Evolutionary conservation across 805 yeast genomes (phyloP).

Genomic region (Monosporozyma unispora): DNA sequence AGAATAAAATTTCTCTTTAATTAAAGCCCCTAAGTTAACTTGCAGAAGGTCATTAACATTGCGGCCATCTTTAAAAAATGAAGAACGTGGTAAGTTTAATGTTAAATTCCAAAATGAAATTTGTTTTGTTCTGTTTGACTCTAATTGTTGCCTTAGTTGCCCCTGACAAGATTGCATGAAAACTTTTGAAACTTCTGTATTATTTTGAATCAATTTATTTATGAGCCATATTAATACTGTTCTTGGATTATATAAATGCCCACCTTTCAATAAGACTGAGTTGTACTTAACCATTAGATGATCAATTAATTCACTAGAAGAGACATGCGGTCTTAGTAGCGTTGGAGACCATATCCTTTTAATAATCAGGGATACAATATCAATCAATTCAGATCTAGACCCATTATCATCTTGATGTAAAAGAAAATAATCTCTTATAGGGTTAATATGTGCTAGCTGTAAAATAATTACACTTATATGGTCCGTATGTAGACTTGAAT

Average conservation of each 20-base stretch:
- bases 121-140: slow-evolving; percentile 5
- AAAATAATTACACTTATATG: slow-evolving; percentile 53
- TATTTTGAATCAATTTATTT: slow-evolving; percentile 34
- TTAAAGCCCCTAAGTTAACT: slow-evolving; percentile 35
- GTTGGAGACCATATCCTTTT: slow-evolving; percentile 58
- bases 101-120: slow-evolving; percentile 33
- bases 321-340: slow-evolving; percentile 51
- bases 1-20: slow-evolving; percentile 32
- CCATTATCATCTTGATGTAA: slow-evolving; percentile 13
- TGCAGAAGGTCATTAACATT: slow-evolving; percentile 39
- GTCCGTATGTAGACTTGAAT: slow-evolving; percentile 35
- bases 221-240: slow-evolving; percentile 52
- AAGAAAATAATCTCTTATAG: slow-evolving; percentile 41
- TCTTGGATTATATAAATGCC: slow-evolving; percentile 40
- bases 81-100: slow-evolving; percentile 49
- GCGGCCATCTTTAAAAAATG: slow-evolving; percentile 45
- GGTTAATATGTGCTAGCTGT: slow-evolving; percentile 42
- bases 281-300: slow-evolving; percentile 37
- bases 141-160: slow-evolving; percentile 12
- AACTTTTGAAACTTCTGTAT: slow-evolving; percentile 20
- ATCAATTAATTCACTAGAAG: slow-evolving; percentile 59
- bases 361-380: slow-evolving; percentile 37
- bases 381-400: slow-evolving; percentile 31
- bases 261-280: slow-evolving; percentile 32
- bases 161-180: slow-evolving; percentile 45